phyloP scores from a whole-genome alignment of 2,329 filamentous ascomycete species.

The Cytospora piceicola region DNA sequence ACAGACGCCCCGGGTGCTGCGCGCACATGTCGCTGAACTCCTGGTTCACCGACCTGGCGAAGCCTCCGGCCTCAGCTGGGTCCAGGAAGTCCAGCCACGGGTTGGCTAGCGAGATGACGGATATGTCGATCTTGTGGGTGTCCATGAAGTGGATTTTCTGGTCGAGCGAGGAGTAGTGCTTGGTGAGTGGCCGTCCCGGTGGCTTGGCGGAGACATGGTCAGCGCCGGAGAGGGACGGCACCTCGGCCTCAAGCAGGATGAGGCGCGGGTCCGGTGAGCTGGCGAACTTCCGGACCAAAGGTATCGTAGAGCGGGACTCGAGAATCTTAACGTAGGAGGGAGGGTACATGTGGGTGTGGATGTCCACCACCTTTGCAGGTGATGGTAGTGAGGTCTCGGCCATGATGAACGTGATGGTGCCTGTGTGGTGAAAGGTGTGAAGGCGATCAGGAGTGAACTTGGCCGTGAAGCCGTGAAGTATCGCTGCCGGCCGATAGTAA shows the following conservation, averaged over 20 bases:
- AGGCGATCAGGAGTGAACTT: not conserved
- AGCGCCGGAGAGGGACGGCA: slow-evolving; percentile 39
- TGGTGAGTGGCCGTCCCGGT: slow-evolving; percentile 80
- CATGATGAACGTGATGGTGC: slow-evolving; percentile 1
- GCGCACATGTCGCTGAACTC: slow-evolving; percentile 76
- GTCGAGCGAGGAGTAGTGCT: slow-evolving; percentile 78
- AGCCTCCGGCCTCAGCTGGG: slow-evolving; percentile 61
- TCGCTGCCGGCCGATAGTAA: slow-evolving; percentile 14
- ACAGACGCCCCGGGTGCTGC: slow-evolving; percentile 68
- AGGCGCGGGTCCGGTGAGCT: slow-evolving; percentile 58
- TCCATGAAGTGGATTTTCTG: slow-evolving; percentile 90
- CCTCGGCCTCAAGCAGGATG: slow-evolving; percentile 55
- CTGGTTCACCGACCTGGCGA: slow-evolving; percentile 73
- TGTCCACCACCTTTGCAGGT: slow-evolving; percentile 57
- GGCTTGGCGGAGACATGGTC: slow-evolving; percentile 59
- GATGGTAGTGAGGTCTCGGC: slow-evolving; percentile 8
- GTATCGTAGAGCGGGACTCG: slow-evolving; percentile 63
- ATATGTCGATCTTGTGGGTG: slow-evolving; percentile 77
- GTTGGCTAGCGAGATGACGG: slow-evolving; percentile 87
- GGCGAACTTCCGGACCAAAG: slow-evolving; percentile 70
- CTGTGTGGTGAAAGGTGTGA: not conserved
- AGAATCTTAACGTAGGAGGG: slow-evolving; percentile 66
- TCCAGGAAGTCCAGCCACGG: slow-evolving; percentile 89
- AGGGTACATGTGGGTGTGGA: slow-evolving; percentile 73
- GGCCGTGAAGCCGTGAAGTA: not conserved